These are phyloP conservation scores for Rhynchosporium graminicola DNA, from an alignment of 2,329 filamentous ascomycete species.

Conservation along the genomic window DNA sequence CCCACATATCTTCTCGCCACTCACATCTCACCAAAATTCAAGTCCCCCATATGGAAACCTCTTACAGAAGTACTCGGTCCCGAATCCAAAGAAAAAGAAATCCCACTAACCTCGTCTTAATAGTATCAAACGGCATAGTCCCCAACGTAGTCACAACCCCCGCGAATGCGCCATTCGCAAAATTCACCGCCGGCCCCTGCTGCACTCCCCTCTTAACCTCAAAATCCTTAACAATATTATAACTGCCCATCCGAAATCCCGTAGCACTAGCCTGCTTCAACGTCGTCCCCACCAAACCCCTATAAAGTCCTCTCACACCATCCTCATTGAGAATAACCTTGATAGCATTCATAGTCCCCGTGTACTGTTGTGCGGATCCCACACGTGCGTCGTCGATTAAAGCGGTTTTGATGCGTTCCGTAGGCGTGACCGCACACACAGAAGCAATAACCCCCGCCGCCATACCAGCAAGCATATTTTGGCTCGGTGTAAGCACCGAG, in stretches of 20 bases:
- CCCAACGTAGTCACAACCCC: conserved; percentile 60
- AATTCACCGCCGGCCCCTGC: conserved; percentile 53
- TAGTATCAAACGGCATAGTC: conserved; percentile 63
- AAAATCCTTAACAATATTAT: conserved; percentile 51
- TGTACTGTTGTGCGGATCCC: conserved; percentile 33
- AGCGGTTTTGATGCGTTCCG: conserved; percentile 68
- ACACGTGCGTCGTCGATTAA: conserved; percentile 43
- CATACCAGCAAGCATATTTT: conserved; percentile 66
- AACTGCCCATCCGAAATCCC: conserved; percentile 50
- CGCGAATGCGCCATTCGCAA: conserved; percentile 61
- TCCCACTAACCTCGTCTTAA: conserved; percentile 54
- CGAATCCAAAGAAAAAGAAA: not conserved
- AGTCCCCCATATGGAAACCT: too few species aligned
- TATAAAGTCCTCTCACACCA: conserved; percentile 47
- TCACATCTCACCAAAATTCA: too few species aligned
- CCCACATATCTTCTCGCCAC: too few species aligned
- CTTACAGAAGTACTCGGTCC: not conserved
- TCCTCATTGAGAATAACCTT: conserved; percentile 43
- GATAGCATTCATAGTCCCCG: conserved; percentile 41
- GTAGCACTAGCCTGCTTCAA: conserved; percentile 52
- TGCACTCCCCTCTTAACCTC: conserved; percentile 42
- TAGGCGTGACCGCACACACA: conserved; percentile 66
- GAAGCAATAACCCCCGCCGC: conserved; percentile 61
- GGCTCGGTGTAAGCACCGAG: conserved; percentile 55
- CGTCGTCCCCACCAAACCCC: conserved; percentile 48